Evolutionary conservation across 768 basidiomycete genomes (phyloP).

Genomic region (Russula compacta): DNA sequence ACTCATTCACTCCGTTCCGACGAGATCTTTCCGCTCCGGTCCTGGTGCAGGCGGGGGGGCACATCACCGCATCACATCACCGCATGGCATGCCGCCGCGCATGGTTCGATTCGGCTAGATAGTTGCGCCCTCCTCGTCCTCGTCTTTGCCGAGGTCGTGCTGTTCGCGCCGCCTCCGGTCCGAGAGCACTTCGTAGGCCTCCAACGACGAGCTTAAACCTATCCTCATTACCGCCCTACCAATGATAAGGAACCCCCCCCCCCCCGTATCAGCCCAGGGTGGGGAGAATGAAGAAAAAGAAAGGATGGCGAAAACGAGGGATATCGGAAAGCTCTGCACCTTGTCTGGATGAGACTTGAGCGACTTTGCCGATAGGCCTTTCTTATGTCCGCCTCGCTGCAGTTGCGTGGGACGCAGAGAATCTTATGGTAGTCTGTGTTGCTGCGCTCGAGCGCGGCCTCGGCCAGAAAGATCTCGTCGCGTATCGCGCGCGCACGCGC

Average conservation of each 20-base stretch:
- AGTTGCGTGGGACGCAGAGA: conserved; percentile 49
- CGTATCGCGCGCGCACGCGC: conserved; percentile 32
- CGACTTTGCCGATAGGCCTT: conserved; percentile 87
- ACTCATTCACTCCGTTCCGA: no score
- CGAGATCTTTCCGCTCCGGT: no score
- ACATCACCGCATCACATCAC: conserved; percentile 31
- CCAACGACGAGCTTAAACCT: conserved; percentile 88
- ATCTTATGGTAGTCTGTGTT: conserved; percentile 89
- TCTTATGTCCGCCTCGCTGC: conserved; percentile 67
- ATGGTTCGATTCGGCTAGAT: conserved; percentile 22
- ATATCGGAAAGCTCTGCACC: conserved; percentile 32
- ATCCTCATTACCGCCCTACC: conserved; percentile 86
- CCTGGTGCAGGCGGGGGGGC: conserved; percentile 26
- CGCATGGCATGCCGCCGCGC: no score
- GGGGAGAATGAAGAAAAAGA: not conserved
- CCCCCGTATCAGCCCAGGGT: not conserved
- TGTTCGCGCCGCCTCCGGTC: conserved; percentile 63
- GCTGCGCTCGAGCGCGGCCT: conserved; percentile 73
- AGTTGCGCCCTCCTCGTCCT: conserved; percentile 44
- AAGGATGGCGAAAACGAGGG: not conserved
- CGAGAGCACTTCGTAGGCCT: conserved; percentile 55
- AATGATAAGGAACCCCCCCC: not conserved
- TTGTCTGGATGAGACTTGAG: conserved; percentile 83
- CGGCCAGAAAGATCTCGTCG: conserved; percentile 68
- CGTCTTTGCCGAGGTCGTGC: conserved; percentile 77